These are phyloP conservation scores for Candida frijolesensis DNA, from an alignment of 1,139 yeast genomes.

Conservation along the genomic window DNA sequence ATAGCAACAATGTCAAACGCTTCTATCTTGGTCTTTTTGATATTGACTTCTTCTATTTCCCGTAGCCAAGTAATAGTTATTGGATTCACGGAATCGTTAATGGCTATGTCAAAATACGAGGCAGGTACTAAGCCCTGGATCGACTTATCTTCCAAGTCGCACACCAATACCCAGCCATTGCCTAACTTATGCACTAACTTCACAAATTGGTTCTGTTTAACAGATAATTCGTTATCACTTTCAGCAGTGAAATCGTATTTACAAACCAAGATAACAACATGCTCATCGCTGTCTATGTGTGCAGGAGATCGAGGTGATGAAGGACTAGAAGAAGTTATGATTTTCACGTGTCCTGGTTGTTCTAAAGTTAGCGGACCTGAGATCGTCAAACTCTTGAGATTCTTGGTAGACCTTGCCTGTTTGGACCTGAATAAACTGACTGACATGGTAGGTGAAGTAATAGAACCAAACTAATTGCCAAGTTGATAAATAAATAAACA, in stretches of 20 bases:
- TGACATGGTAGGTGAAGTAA: slow-evolving; percentile 22
- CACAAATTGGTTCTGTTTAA: slow-evolving; percentile 32
- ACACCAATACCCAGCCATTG: slow-evolving; percentile 41
- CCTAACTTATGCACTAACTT: slow-evolving; percentile 36
- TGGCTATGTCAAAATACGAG: slow-evolving; percentile 39
- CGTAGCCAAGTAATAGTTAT: slow-evolving; percentile 35
- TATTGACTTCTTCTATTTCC: slow-evolving; percentile 4
- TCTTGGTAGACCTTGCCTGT: slow-evolving; percentile 28
- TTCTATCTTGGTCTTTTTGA: neutral
- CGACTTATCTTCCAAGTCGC: slow-evolving; percentile 29
- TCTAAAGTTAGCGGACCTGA: slow-evolving; percentile 18
- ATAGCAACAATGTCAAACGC: neutral
- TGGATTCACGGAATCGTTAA: slow-evolving; percentile 36
- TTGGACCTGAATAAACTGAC: slow-evolving; percentile 31
- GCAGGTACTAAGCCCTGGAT: slow-evolving; percentile 39
- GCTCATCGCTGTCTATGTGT: neutral
- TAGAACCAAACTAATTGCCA: neutral
- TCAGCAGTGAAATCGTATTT: slow-evolving; percentile 36
- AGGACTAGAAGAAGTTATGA: neutral
- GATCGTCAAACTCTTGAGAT: slow-evolving; percentile 32
- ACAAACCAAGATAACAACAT: slow-evolving; percentile 27
- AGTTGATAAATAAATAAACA: neutral
- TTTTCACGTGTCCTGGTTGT: neutral
- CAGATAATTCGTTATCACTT: slow-evolving; percentile 27
- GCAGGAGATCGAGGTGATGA: neutral